Evolutionary conservation across 2,329 filamentous ascomycete genomes (phyloP), one percentile per base, ranked within the genome.

Genomic region (Aspergillus novoparasiticus): DNA sequence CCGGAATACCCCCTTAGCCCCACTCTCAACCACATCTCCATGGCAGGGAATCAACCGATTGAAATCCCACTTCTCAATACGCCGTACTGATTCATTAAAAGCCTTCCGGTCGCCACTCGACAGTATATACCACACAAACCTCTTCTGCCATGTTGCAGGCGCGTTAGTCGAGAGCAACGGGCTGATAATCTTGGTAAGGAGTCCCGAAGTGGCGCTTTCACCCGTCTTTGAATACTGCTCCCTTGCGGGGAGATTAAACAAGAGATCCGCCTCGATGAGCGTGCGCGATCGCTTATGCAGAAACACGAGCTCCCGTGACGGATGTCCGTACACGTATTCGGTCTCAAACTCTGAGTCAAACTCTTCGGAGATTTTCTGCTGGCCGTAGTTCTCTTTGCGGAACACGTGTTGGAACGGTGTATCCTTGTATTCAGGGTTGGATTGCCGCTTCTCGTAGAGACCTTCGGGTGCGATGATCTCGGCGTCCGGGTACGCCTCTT

Each of bases 251-350:
- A 97, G 80, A 77, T 97, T 98, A 84, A 98, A 98, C 68, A 98
- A 75, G 48, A 98, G 79, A 77, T 99, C 95, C 6, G 93, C 95
- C 80, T 97, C 82, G 73, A 99, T 94, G 51, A 99, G 80, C 0
- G 93, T 90, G 61, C 83, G 82, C 14, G 91, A 89, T 0, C 92
- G 93, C 75, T 89, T 90, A 83, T 96, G 93, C 73, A 89, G 82
- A 79, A 98, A 93, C 30, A 95, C 93, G 34, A 98, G 81, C 79
- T 99, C 95, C 74, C 92, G 90, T 81, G 96, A 97, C 34, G 83
- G 80, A 78, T 98, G 88, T 3, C 87, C 87, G 70, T 91, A 86
- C 61, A 97, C 89, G 76, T 91, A 97, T 78, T 97, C 94, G 70
- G 87, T 88, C 41, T 92, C 89, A 73, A 98, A 97, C 69, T 98